Evolutionary conservation across 139 green algal genomes (phyloP).

Genomic region (Tetradesmus obliquus): DNA sequence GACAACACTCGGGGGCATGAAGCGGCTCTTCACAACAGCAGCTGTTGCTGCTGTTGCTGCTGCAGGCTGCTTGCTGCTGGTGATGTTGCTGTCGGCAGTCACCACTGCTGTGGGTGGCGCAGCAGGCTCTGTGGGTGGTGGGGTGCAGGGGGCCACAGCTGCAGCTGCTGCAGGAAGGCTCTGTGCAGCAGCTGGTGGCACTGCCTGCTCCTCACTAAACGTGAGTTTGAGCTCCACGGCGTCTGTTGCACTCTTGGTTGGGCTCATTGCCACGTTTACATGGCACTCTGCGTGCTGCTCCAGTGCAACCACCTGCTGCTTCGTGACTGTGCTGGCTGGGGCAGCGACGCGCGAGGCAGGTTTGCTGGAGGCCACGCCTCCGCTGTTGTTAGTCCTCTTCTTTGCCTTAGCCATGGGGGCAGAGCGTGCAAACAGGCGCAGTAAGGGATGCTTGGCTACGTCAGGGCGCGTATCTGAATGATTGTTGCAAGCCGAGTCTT

Average conservation of each 20-base stretch:
- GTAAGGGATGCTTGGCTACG: neutral
- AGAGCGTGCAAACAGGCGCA: neutral
- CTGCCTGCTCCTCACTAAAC: neutral
- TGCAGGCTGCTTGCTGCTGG: neutral
- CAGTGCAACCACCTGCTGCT: neutral
- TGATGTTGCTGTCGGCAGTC: neutral
- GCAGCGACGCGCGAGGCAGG: neutral
- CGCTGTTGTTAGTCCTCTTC: neutral
- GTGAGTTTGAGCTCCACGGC: neutral
- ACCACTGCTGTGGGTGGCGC: neutral
- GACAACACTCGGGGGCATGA: neutral
- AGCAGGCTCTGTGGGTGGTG: conserved; percentile 3
- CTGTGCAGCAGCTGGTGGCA: neutral
- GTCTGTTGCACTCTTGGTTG: neutral
- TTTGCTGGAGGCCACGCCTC: neutral
- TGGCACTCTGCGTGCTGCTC: neutral
- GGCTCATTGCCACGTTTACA: neutral
- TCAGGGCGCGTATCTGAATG: neutral
- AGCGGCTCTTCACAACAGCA: neutral
- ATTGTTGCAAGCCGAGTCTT: neutral
- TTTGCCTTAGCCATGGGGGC: neutral
- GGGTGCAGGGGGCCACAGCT: neutral
- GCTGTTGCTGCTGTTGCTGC: neutral
- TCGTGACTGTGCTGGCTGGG: neutral
- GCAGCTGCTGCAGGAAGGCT: neutral